Percentiles rank a stretch among this genome's conserved stretches.
phyloP scores from a whole-genome alignment of 2,329 filamentous ascomycete genomes.

The Aspergillus cejpii region DNA sequence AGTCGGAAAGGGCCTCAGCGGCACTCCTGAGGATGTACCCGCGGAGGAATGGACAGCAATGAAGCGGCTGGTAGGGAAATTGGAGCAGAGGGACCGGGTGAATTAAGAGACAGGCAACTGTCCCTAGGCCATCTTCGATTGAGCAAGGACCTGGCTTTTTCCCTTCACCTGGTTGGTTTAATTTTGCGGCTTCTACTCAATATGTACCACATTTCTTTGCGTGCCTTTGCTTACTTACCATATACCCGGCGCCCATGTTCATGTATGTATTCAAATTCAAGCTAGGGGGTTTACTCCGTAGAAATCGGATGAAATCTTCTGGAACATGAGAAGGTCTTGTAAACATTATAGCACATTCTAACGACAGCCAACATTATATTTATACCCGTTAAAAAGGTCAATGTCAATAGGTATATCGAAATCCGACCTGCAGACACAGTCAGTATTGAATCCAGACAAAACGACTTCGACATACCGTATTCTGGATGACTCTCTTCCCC shows the following conservation, averaged over 20 bases:
- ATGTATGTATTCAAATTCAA: slow-evolving; percentile 16
- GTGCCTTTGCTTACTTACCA: slow-evolving; percentile 19
- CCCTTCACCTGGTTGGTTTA: slow-evolving; percentile 1
- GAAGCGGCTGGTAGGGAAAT: slow-evolving; percentile 75
- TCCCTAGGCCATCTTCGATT: too few relatives aligned
- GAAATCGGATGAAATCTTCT: slow-evolving; percentile 1
- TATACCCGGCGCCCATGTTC: slow-evolving; percentile 22
- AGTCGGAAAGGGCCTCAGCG: slow-evolving; percentile 63
- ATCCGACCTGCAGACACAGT: slow-evolving; percentile 20
- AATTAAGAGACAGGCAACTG: slow-evolving; percentile 21
- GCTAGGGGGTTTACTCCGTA: slow-evolving; percentile 7
- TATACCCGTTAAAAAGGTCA: too few relatives aligned
- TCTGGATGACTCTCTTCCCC: slow-evolving; percentile 48
- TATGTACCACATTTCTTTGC: slow-evolving; percentile 14
- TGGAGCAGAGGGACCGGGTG: slow-evolving; percentile 52
- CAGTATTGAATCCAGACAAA: neutral
- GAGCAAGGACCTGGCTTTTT: too few relatives aligned
- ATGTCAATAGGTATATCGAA: slow-evolving; percentile 34
- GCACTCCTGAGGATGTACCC: slow-evolving; percentile 74
- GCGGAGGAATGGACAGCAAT: slow-evolving; percentile 89
- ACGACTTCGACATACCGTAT: slow-evolving; percentile 25
- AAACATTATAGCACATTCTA: too few relatives aligned
- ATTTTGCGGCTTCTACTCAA: slow-evolving; percentile 3
- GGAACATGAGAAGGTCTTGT: too few relatives aligned
- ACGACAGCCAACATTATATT: too few relatives aligned